Percentiles rank a stretch among this genome's conserved stretches.
Conservation (phyloP, 106 monocot species). For the Hemerocallis citrina region DNA sequence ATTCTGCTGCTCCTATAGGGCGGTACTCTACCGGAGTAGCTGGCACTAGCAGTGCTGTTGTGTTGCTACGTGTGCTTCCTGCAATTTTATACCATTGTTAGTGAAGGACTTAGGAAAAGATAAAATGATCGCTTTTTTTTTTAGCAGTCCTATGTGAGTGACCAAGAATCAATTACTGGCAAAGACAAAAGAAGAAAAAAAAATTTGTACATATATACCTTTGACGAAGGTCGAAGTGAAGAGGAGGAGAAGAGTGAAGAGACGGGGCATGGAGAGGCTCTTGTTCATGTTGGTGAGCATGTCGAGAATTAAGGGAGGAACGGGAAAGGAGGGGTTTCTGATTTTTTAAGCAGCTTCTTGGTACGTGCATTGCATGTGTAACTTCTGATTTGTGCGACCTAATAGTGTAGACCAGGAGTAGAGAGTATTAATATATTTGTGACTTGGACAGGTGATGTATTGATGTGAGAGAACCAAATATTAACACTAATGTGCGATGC, state of each 20-base stretch:
- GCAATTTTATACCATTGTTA: neutral
- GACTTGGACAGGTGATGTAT: neutral
- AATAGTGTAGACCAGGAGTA: too few relatives aligned
- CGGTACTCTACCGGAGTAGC: slow-evolving; percentile 3
- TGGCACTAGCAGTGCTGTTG: too few relatives aligned
- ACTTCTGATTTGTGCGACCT: too few relatives aligned
- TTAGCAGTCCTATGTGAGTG: too few relatives aligned
- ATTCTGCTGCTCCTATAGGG: neutral
- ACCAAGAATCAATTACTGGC: too few relatives aligned
- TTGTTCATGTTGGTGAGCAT: neutral
- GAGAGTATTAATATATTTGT: neutral
- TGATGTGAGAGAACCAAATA: too few relatives aligned
- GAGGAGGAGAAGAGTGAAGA: slow-evolving; percentile 2
- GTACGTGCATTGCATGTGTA: too few relatives aligned
- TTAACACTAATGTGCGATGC: too few relatives aligned
- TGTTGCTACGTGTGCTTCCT: neutral
- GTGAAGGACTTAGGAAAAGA: too few relatives aligned
- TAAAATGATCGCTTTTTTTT: neutral
- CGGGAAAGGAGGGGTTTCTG: too few relatives aligned
- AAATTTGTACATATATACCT: too few relatives aligned
- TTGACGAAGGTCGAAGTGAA: neutral
- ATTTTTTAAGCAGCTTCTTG: too few relatives aligned
- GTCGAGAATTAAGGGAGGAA: neutral
- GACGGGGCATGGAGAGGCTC: neutral
- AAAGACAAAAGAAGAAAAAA: neutral